Base-by-base conservation (phyloP, 257 asterid genomes). In the Lycium barbarum region DNA sequence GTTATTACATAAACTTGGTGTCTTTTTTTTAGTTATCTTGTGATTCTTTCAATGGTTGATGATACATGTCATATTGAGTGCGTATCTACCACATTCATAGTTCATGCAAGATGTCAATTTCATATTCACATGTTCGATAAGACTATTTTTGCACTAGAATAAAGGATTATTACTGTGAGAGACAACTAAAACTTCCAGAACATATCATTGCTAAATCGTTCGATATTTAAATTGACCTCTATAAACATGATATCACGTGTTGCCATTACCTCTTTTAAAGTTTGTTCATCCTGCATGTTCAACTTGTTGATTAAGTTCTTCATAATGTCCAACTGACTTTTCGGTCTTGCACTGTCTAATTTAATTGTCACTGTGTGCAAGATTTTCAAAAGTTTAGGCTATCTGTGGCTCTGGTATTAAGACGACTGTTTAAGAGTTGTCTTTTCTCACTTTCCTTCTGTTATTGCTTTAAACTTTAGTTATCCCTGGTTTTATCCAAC, bases 181-280 rank as follows among this genome's bases (percentile, higher is more conserved):
- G 68, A 14, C 26, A 15, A 68, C 76, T 36, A 67, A 67, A 68
- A 68, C 76, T 36, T 68, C 76, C 45, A 33, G 45, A 66, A 66
- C 10, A 22, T 63, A 33, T 22, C 38, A 63, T 63, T 63, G 40
- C 10, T 20, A 38, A 67, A 8, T 67, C n/a, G 35, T 67, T 35
- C 22, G 14, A 35, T 10, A 35, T 67, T 35, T 35, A 0, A 40
- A 40, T 0, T 26, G 33, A 26, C 33, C 33, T 26, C 33, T 26
- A 14, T 66, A 33, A 66, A 14, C 49, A 13, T 62, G 36, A n/a
- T 68, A 8, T 3, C 22, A 68, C 22, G 6, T 36, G 76, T 36
- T n/a, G 47, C 22, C 26, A 14, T 36, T 36, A 36, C 76, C 5
- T 0, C 76, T 68, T 68, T 36, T 14, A 15, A 68, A 68, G 22